phyloP scores from a whole-genome alignment of 2,329 filamentous ascomycete genomes.

The Clarireedia homoeocarpa region DNA sequence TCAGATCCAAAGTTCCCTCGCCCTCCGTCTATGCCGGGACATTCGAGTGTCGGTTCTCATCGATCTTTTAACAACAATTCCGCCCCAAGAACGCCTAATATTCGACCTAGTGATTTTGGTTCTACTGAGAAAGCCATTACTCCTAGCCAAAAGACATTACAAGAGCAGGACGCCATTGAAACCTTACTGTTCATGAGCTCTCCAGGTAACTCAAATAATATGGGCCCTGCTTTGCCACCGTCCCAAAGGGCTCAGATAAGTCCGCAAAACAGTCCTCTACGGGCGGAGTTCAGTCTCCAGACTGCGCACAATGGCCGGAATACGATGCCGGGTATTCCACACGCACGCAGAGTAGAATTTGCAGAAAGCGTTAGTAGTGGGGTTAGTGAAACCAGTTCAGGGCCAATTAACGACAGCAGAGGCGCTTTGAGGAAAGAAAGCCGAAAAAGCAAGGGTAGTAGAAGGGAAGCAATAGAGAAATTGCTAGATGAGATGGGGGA shows the following conservation, averaged over 20 bases:
- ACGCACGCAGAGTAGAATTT: slow-evolving; percentile 18
- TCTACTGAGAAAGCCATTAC: slow-evolving; percentile 38
- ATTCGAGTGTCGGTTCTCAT: neutral
- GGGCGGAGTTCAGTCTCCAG: slow-evolving; percentile 24
- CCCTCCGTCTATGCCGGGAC: slow-evolving; percentile 22
- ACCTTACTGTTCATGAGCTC: slow-evolving; percentile 76
- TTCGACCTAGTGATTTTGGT: neutral
- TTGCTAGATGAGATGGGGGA: slow-evolving; percentile 28
- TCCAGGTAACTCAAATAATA: slow-evolving; percentile 60
- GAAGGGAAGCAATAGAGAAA: slow-evolving; percentile 25
- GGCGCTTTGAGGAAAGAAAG: slow-evolving; percentile 8
- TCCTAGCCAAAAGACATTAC: slow-evolving; percentile 54
- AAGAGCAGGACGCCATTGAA: slow-evolving; percentile 76
- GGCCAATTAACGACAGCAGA: neutral
- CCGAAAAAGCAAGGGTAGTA: slow-evolving; percentile 17
- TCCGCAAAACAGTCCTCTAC: slow-evolving; percentile 27
- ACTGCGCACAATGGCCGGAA: slow-evolving; percentile 17
- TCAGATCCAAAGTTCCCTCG: slow-evolving; percentile 27
- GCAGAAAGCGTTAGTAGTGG: slow-evolving; percentile 13
- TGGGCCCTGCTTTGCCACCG: slow-evolving; percentile 46
- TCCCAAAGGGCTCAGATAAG: slow-evolving; percentile 27
- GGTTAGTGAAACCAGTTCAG: neutral
- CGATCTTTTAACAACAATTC: slow-evolving; percentile 10
- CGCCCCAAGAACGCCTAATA: slow-evolving; percentile 22
- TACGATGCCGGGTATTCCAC: slow-evolving; percentile 15